These are phyloP conservation scores for Calocera viscosa DNA, from an alignment of 768 basidiomycete genomes.

Conservation along the genomic window DNA sequence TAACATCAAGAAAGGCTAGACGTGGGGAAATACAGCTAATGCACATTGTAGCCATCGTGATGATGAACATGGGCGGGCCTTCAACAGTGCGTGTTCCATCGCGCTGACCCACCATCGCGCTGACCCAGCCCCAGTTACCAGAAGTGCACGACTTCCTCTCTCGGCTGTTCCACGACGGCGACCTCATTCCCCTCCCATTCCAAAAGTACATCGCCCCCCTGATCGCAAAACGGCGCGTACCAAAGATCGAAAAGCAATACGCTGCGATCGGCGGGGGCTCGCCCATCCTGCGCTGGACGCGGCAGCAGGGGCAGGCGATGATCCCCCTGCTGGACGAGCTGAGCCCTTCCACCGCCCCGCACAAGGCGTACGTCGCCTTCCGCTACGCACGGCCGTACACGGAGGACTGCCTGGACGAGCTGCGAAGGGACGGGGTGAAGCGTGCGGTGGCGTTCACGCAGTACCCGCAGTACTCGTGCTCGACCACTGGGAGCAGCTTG, in stretches of 20 bases:
- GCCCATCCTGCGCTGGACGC: constrained; percentile 84
- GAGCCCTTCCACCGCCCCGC: constrained; percentile 84
- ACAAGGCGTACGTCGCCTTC: constrained; percentile 93
- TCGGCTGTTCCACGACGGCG: constrained; percentile 79
- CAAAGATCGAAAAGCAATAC: constrained; percentile 91
- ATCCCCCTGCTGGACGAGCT: constrained; percentile 82
- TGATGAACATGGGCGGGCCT: constrained; percentile 99
- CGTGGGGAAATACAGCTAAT: not conserved
- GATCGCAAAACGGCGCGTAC: constrained; percentile 81
- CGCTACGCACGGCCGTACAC: constrained; percentile 86
- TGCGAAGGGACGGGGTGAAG: constrained; percentile 82
- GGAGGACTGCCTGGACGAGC: constrained; percentile 62
- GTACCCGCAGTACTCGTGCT: constrained; percentile 97
- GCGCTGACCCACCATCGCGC: not conserved
- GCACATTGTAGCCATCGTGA: constrained; percentile 55
- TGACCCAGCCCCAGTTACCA: constrained; percentile 44
- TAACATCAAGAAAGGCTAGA: not conserved
- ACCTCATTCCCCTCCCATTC: constrained; percentile 91
- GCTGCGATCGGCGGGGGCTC: constrained; percentile 90
- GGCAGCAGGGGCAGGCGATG: constrained; percentile 82
- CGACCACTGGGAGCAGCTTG: constrained; percentile 92
- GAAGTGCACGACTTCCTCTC: constrained; percentile 90
- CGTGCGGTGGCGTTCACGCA: constrained; percentile 93
- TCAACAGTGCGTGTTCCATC: constrained; percentile 49
- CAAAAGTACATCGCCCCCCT: constrained; percentile 75